These are phyloP conservation scores for Lipomyces yamanashiensis DNA, from an alignment of 805 yeast species.

Conservation along the genomic window DNA sequence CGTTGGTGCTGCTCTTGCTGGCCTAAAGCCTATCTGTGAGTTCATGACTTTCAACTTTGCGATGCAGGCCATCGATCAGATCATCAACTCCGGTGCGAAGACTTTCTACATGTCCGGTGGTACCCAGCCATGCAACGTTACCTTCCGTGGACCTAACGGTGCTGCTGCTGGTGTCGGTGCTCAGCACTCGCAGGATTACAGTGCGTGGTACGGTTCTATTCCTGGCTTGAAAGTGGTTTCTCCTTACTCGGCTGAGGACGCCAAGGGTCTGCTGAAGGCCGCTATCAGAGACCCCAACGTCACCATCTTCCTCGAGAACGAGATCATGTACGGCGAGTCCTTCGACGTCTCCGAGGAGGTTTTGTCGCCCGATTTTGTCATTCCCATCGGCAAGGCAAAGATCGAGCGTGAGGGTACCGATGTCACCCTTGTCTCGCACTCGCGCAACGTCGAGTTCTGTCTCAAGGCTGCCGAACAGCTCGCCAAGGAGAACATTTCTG, in stretches of 20 bases:
- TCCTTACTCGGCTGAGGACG: conserved; percentile 94
- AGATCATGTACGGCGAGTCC: conserved; percentile 88
- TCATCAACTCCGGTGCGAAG: conserved; percentile 97
- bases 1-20: conserved; percentile 95
- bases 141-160: conserved; percentile 99
- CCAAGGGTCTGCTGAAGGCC: conserved; percentile 93
- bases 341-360: conserved; percentile 91
- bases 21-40: conserved; percentile 95
- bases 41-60: conserved; percentile 99
- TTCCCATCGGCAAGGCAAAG: conserved; percentile 96
- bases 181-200: conserved; percentile 97
- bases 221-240: conserved; percentile 98
- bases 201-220: conserved; percentile 97
- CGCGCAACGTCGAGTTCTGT: conserved; percentile 86
- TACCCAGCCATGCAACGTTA: conserved; percentile 93
- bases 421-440: conserved; percentile 84
- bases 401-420: conserved; percentile 92
- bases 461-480: conserved; percentile 87
- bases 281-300: conserved; percentile 99
- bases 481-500: conserved; percentile 80
- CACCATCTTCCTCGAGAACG: conserved; percentile 93
- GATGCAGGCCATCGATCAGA: conserved; percentile 99
- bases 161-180: conserved; percentile 99
- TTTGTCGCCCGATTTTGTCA: conserved; percentile 80
- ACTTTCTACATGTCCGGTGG: conserved; percentile 99